A percentile compares a stretch with the other conserved stretches of the same genome.
phyloP scores from a whole-genome alignment of 2,329 filamentous ascomycete genomes.

The Cladophialophora exuberans region DNA sequence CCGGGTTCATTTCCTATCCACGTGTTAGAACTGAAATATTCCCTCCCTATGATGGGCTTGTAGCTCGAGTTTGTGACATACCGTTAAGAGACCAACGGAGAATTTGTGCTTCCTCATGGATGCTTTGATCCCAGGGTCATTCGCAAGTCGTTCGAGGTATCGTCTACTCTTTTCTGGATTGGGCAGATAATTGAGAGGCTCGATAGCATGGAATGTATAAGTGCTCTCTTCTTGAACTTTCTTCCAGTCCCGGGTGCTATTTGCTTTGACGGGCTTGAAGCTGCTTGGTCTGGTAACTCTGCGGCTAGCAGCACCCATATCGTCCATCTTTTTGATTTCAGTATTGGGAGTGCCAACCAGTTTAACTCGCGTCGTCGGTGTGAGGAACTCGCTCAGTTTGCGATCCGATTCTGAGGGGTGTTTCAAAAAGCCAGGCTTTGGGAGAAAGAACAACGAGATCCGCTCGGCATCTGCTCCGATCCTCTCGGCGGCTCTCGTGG shows the following conservation, averaged over 20 bases:
- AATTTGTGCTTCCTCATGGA: slow-evolving; percentile 86
- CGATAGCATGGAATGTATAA: slow-evolving; percentile 81
- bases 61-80: too few relatives aligned
- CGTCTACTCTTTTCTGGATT: slow-evolving; percentile 70
- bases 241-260: slow-evolving; percentile 35
- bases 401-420: slow-evolving; percentile 47
- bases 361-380: slow-evolving; percentile 50
- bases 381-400: slow-evolving; percentile 40
- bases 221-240: slow-evolving; percentile 58
- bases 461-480: slow-evolving; percentile 46
- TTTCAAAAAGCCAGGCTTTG: slow-evolving; percentile 52
- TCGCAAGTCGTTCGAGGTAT: slow-evolving; percentile 74
- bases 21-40: too few relatives aligned
- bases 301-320: slow-evolving; percentile 38
- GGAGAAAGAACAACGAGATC: slow-evolving; percentile 51
- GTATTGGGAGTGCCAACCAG: slow-evolving; percentile 48
- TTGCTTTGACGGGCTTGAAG: slow-evolving; percentile 24
- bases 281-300: slow-evolving; percentile 38
- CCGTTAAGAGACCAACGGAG: slow-evolving; percentile 79
- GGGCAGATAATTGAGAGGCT: slow-evolving; percentile 76
- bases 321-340: slow-evolving; percentile 48
- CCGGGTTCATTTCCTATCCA: slow-evolving; percentile 98
- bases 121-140: slow-evolving; percentile 82
- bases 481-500: slow-evolving; percentile 38
- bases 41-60: too few relatives aligned